Evolutionary conservation across 2,329 filamentous ascomycete species (phyloP).

Genomic region (Pezicula neosporulosa): DNA sequence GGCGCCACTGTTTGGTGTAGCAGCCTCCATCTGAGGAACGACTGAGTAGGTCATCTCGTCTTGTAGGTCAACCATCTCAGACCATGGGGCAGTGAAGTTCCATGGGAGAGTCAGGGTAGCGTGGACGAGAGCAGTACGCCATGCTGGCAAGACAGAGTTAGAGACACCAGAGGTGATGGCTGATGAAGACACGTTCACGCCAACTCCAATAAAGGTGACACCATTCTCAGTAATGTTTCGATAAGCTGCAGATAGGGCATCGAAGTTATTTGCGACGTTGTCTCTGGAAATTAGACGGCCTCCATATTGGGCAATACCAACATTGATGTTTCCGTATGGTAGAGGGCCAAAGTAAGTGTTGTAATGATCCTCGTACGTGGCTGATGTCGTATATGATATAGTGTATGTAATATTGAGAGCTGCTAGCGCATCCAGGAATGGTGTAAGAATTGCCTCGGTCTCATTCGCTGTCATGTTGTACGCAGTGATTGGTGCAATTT

Average conservation of each 20-base stretch:
- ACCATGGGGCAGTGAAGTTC: conserved; percentile 28
- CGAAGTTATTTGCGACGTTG: conserved; percentile 24
- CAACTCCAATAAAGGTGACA: conserved; percentile 30
- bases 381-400: conserved; percentile 15
- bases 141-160: conserved; percentile 38
- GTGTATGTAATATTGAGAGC: conserved; percentile 30
- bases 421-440: conserved; percentile 39
- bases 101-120: conserved; percentile 28
- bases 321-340: conserved; percentile 22
- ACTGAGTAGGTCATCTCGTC: conserved; percentile 28
- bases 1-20: conserved; percentile 38
- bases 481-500: conserved; percentile 42
- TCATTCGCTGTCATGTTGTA: conserved; percentile 41
- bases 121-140: conserved; percentile 34
- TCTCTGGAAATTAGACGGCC: conserved; percentile 39
- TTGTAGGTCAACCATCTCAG: conserved; percentile 24
- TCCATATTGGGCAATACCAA: conserved; percentile 33
- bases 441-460: conserved; percentile 40
- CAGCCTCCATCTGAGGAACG: conserved; percentile 29
- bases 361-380: conserved; percentile 26
- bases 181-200: conserved; percentile 24
- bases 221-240: conserved; percentile 31
- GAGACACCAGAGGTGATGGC: conserved; percentile 14
- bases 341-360: conserved; percentile 27
- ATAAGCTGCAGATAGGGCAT: conserved; percentile 18